Base-by-base conservation (phyloP, 2,329 filamentous ascomycete genomes). In the Ophiognomonia clavigignenti-juglandacearum region DNA sequence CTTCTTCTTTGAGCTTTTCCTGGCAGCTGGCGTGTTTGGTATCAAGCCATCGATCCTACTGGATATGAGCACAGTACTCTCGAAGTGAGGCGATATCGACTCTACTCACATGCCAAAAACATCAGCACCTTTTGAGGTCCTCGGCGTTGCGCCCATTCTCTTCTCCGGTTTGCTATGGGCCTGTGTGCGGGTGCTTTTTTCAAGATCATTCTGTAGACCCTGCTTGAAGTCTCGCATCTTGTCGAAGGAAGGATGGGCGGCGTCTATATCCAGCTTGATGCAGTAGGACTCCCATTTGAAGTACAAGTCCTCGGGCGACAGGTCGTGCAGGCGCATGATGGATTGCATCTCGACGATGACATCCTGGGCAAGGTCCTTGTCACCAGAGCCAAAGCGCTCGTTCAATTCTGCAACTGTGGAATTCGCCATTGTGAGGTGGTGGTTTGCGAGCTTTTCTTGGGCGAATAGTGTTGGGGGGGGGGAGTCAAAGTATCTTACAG, bases 221-320 rank as follows among this genome's bases (percentile, higher is more conserved):
- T 89, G 86, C 65, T 96, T 96, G 63, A 98, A 86, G 46, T 82
- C 80, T 36, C 85, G 79, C 38, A 88, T 79, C 0, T 79, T 85
- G 31, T 85, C 79, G 35, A 95, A 73, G 39, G 85, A 80, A 52
- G 88, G 69, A 50, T 76, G 83, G 52, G 83, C 83, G 48, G 89
- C 86, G 47, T 95, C 88, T 39, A 81, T 72, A 20, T 91, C 88
- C 83, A 97, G 90, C 67, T 92, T 95, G 63, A 98, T 85, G 66
- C 87, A 91, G 74, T 96, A 97, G 1, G 90, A 92, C 66, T 98
- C 93, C 93, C 93, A 98, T 75, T 97, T 97, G 80, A 89, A 96
- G 67, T 89, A 96, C 22, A 97, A 75, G 63, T 97, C 93, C 64
- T 97, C 84, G 27, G 83, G 76, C 14, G 83, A 80, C 51, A 97